Evolutionary conservation across 495 filamentous ascomycete species (phyloP).

Genomic region (Podospora australis): DNA sequence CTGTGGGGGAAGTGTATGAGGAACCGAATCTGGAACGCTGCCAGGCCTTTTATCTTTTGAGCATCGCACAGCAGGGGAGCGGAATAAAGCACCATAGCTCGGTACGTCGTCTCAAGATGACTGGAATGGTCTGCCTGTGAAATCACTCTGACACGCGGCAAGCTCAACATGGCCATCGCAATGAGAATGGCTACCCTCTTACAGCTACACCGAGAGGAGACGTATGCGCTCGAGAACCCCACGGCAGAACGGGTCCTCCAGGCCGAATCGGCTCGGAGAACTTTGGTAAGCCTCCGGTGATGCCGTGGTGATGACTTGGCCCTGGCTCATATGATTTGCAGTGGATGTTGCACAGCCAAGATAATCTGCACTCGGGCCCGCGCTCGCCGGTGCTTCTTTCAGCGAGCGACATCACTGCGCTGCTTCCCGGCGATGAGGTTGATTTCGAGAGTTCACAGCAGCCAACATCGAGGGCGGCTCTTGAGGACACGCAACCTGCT

Average conservation of each 20-base stretch:
- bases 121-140: too few species aligned
- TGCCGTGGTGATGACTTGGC: neutral
- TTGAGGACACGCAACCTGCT: slow-evolving; percentile 43
- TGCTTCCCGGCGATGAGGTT: slow-evolving; percentile 42
- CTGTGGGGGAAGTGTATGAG: slow-evolving; percentile 41
- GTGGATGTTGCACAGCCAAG: slow-evolving; percentile 50
- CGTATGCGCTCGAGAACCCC: slow-evolving; percentile 33
- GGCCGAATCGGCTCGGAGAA: slow-evolving; percentile 42
- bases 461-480: slow-evolving; percentile 42
- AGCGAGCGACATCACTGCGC: slow-evolving; percentile 42
- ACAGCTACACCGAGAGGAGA: slow-evolving; percentile 46
- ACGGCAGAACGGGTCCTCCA: slow-evolving; percentile 34
- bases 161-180: slow-evolving; percentile 47
- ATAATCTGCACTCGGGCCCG: slow-evolving; percentile 44
- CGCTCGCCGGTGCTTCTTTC: slow-evolving; percentile 40
- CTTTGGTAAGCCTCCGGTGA: slow-evolving; percentile 31
- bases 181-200: slow-evolving; percentile 46
- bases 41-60: slow-evolving; percentile 47
- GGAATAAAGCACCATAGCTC: slow-evolving; percentile 42
- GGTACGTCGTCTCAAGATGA: slow-evolving; percentile 30
- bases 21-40: slow-evolving; percentile 44
- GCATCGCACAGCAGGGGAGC: slow-evolving; percentile 46
- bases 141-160: neutral
- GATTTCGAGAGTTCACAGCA: slow-evolving; percentile 39
- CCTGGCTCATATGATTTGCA: slow-evolving; percentile 12